Evolutionary conservation across 2,329 filamentous ascomycete species (phyloP), one percentile per base, ranked within the genome.

Genomic region (Colletotrichum magnum): DNA sequence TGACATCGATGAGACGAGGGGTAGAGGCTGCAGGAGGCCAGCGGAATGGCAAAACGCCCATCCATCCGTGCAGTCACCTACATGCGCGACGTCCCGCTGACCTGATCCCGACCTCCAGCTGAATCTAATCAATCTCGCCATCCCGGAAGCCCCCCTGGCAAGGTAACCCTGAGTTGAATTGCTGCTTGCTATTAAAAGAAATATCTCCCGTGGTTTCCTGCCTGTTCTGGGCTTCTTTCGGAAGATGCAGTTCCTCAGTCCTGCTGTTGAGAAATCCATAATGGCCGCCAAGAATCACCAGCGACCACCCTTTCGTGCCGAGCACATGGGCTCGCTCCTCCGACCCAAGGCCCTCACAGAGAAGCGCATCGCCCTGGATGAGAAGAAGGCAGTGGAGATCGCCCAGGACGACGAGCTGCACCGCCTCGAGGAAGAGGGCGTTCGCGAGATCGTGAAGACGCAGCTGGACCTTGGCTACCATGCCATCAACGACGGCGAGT

Each of bases 251-350:
- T 66, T 60, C 4, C 26, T 60, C 0, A 53, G 54, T 16, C 15
- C 45, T 16, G 50, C 66, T 15, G 5, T 66, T 0, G 24, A 69
- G 5, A 32, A 50, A 15, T 45, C 52, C 24, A 18, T 62, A 45
- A 58, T 71, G 66, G 47, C 66, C 16, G 12, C 66, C 51, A 69
- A 69, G 16, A 69, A 69, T 6, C 60, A 66, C 13, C 69, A 70
- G 24, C 56, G 75, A 24, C 83, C 82, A 24, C 92, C 92, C 32
- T 94, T 93, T 84, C 87, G 92, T 74, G 92, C 92, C 57, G 92
- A 94, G 84, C 92, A 94, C 75, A 85, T 93, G 74, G 92, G 92
- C 74, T 94, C 92, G 18, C 84, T 94, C 36, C 86, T 94, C 51
- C 89, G 92, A 24, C 92, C 92, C 9, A 81, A 90, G 68, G 69